These are phyloP conservation scores for Termitomyces bulborhizus DNA, from an alignment of 768 basidiomycete species.

Conservation along the genomic window DNA sequence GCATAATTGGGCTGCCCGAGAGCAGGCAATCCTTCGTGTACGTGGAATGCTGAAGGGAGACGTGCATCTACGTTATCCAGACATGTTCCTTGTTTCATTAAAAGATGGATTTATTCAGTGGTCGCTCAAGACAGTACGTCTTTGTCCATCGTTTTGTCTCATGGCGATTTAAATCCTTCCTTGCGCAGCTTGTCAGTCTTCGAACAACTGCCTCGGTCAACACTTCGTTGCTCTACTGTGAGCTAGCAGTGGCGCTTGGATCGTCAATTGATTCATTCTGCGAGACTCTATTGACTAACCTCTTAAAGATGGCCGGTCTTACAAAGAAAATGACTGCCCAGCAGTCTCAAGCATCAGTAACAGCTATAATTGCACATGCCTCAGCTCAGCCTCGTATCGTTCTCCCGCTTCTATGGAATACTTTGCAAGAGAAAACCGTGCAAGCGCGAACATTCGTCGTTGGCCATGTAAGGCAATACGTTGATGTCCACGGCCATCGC, in stretches of 20 bases:
- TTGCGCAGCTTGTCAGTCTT: slow-evolving; percentile 68
- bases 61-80: slow-evolving; percentile 65
- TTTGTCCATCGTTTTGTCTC: slow-evolving; percentile 18
- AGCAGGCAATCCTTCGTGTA: slow-evolving; percentile 69
- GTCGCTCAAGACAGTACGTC: slow-evolving; percentile 66
- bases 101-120: slow-evolving; percentile 77
- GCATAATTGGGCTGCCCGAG: slow-evolving; percentile 88
- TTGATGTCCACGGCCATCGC: slow-evolving; percentile 66
- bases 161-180: slow-evolving; percentile 2
- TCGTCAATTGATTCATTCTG: slow-evolving; percentile 70
- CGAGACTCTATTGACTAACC: slow-evolving; percentile 68
- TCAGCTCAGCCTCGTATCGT: slow-evolving; percentile 66
- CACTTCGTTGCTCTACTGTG: slow-evolving; percentile 70
- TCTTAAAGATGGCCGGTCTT: slow-evolving; percentile 80
- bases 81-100: slow-evolving; percentile 67
- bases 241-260: slow-evolving; percentile 65
- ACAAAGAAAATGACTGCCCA: slow-evolving; percentile 92
- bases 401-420: slow-evolving; percentile 61
- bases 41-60: slow-evolving; percentile 90
- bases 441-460: slow-evolving; percentile 65
- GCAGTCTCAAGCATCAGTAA: slow-evolving; percentile 71
- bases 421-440: slow-evolving; percentile 74
- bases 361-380: slow-evolving; percentile 60
- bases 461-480: slow-evolving; percentile 66
- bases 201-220: slow-evolving; percentile 86